These are phyloP conservation scores for Trichoderma sp. DNA, from an alignment of 2,329 filamentous ascomycete species.

Conservation along the genomic window DNA sequence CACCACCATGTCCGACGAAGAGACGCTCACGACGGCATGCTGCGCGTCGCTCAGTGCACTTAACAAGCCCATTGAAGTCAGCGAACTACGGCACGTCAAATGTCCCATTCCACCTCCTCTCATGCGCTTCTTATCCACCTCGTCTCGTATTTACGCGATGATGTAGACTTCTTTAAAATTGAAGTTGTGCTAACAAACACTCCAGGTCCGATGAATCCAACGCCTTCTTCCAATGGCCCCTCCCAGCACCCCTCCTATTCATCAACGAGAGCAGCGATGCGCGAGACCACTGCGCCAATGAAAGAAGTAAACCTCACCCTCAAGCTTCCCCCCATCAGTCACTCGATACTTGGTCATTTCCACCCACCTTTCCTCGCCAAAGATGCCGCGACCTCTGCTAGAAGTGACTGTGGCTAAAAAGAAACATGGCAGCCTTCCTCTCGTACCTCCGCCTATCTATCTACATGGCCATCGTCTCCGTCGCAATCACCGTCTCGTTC, in stretches of 20 bases:
- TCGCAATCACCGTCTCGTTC: conserved; percentile 91
- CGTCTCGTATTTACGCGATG: no score
- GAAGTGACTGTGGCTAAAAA: no score
- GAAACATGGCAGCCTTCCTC: conserved; percentile 63
- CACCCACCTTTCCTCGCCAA: no score
- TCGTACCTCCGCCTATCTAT: conserved; percentile 87
- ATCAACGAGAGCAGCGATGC: conserved; percentile 75
- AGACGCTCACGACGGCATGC: conserved; percentile 43
- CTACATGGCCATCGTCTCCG: conserved; percentile 86
- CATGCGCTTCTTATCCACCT: neutral
- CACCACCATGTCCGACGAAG: conserved; percentile 36
- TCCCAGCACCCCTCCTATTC: conserved; percentile 70
- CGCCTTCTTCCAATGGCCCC: conserved; percentile 62
- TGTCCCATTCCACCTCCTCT: no score
- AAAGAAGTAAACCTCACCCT: conserved; percentile 57
- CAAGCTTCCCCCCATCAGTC: no score
- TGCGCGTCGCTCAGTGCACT: conserved; percentile 46
- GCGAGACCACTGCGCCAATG: conserved; percentile 77
- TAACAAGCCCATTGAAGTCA: conserved; percentile 49
- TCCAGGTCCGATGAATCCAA: conserved; percentile 35
- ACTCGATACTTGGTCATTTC: no score
- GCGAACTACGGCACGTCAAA: conserved; percentile 43
- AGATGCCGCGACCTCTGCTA: no score
- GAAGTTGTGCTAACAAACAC: conserved; percentile 10
- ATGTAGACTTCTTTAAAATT: rapidly evolving